phyloP scores from a whole-genome alignment of 2,329 filamentous ascomycete genomes.

The Aspergillus udagawae region DNA sequence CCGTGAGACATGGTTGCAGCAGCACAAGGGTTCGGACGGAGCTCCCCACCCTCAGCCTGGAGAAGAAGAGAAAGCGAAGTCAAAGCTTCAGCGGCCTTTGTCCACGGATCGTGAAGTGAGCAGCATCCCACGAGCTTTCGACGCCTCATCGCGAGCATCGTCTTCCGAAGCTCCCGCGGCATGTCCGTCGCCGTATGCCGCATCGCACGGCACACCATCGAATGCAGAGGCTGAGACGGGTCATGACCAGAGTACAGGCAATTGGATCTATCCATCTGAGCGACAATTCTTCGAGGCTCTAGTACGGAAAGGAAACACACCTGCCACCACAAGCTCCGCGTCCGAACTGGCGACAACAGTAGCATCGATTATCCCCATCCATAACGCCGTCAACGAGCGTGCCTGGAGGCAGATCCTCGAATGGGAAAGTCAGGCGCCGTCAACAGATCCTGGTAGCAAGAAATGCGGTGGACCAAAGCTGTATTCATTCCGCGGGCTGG shows the following conservation, averaged over 20 bases:
- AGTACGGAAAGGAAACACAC: slow-evolving; percentile 81
- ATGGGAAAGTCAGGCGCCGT: slow-evolving; percentile 72
- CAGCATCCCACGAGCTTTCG: slow-evolving; percentile 66
- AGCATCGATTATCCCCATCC: slow-evolving; percentile 89
- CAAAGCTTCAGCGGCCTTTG: slow-evolving; percentile 45
- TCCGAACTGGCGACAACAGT: slow-evolving; percentile 64
- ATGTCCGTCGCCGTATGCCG: slow-evolving; percentile 29
- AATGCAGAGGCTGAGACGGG: slow-evolving; percentile 79
- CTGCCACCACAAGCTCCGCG: slow-evolving; percentile 43
- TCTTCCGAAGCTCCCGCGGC: slow-evolving; percentile 20
- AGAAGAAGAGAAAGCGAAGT: slow-evolving; percentile 20
- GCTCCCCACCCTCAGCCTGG: slow-evolving; percentile 32
- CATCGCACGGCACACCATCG: slow-evolving; percentile 47
- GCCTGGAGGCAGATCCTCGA: slow-evolving; percentile 88
- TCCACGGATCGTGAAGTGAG: slow-evolving; percentile 70
- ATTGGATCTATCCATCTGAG: slow-evolving; percentile 97
- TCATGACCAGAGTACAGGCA: slow-evolving; percentile 65
- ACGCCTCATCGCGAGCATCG: slow-evolving; percentile 16
- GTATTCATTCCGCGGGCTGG: slow-evolving; percentile 72
- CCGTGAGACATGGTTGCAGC: slow-evolving; percentile 78
- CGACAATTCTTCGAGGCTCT: slow-evolving; percentile 98
- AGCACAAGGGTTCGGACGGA: slow-evolving; percentile 34
- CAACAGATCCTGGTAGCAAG: slow-evolving; percentile 54
- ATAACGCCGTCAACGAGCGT: slow-evolving; percentile 96
- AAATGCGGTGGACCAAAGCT: slow-evolving; percentile 75